A percentile compares a stretch with the other conserved stretches of the same genome.
These are phyloP conservation scores for Psilocybe sp. DNA, from an alignment of 768 basidiomycete species.

Conservation along the genomic window DNA sequence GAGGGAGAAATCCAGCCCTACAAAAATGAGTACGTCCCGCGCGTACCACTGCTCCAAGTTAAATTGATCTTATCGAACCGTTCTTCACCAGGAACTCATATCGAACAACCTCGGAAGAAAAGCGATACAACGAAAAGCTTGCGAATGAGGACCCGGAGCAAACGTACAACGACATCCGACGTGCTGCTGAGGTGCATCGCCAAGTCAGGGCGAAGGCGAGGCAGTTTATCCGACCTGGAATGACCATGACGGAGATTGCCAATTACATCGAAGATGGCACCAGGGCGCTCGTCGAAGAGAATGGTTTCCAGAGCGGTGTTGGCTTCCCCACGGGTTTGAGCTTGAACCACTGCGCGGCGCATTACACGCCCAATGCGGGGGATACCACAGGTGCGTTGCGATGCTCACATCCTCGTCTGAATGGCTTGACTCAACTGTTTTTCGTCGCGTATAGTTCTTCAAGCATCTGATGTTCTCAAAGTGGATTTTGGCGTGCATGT, in stretches of 20 bases:
- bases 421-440: conserved; percentile 5
- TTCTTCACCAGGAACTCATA: conserved; percentile 64
- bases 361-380: conserved; percentile 94
- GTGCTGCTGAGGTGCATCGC: conserved; percentile 94
- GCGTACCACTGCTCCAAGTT: neutral
- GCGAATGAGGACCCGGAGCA: conserved; percentile 76
- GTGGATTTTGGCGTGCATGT: conserved; percentile 98
- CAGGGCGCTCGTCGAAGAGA: conserved; percentile 88
- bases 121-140: conserved; percentile 75
- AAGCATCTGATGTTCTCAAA: conserved; percentile 86
- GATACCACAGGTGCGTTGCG: conserved; percentile 68
- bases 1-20: conserved; percentile 92
- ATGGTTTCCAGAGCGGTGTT: conserved; percentile 80
- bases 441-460: conserved; percentile 53
- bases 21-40: conserved; percentile 73
- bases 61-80: conserved; percentile 4
- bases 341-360: conserved; percentile 92
- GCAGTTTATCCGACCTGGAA: conserved; percentile 84
- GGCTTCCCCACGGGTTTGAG: conserved; percentile 97
- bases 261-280: conserved; percentile 92
- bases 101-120: conserved; percentile 90
- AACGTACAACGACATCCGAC: conserved; percentile 87
- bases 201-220: conserved; percentile 83
- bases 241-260: conserved; percentile 92
- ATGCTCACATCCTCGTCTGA: neutral